Base-by-base conservation (phyloP, 805 yeast species). In the Babjeviella inositovora region DNA sequence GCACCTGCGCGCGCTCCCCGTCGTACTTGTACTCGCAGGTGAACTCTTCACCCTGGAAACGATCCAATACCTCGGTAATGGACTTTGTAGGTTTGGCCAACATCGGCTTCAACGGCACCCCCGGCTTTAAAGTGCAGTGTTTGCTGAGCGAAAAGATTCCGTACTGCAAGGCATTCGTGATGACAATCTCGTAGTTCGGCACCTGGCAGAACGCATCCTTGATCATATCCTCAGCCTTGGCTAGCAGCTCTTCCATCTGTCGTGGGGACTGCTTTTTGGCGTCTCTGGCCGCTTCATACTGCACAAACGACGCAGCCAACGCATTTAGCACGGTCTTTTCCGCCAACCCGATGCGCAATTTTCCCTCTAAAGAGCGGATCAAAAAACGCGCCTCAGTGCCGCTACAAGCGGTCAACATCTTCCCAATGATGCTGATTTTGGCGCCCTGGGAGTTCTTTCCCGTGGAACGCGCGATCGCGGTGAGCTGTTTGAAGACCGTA, bases 11-110 rank as follows among this genome's bases (percentile, higher is more conserved):
- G 37, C 98, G 65, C 50, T 90, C 98, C 21, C 98, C 98, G 44
- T 90, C 98, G 39, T 90, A 90, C 41, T 90, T 90, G 50, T 85
- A 90, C 44, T 90, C 98, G 45, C 96, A 87, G 0, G 96, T 85
- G 41, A 90, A 90, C 28, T 67, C 67, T 34, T 73, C 75, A 21
- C 73, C 82, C 32, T 76, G 77, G 43, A 90, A 85, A 27, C 93
- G 57, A 43, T 90, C 94, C 30, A 90, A 57, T 1, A 90, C 80
- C 42, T 90, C 98, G n/a, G 77, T 66, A 17, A 90, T 73, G 2
- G 95, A 67, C 41, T 90, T 87, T 0, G 97, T 87, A 3, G 98
- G 98, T 42, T 87, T 90, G 5, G 98, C 98, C 38, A 90, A 65
- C 98, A 90, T 90, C 1, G 98, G 98, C 42, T 85, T 87, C 35